Percentiles rank a stretch among this genome's conserved stretches.
These are phyloP conservation scores for Gonium pectorale DNA, from an alignment of 139 green algal genomes.

Conservation along the genomic window DNA sequence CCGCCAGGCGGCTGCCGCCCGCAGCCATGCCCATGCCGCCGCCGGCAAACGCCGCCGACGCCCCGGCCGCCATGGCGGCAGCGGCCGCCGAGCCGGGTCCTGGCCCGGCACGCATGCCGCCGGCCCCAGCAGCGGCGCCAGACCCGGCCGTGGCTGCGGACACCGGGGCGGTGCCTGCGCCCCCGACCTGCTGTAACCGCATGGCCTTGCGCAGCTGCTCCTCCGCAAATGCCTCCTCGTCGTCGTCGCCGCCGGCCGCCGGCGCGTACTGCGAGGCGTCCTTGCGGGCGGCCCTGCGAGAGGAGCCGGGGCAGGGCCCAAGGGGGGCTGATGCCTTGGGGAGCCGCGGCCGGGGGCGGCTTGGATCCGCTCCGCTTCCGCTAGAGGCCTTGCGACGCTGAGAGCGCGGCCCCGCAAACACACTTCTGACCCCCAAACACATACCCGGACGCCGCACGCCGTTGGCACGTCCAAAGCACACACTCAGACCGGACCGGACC, in stretches of 20 bases:
- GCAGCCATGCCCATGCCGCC: not conserved
- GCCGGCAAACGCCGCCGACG: not conserved
- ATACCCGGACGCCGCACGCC: too few relatives aligned
- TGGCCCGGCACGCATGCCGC: not conserved
- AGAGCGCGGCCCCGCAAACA: too few relatives aligned
- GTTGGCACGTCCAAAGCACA: too few relatives aligned
- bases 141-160: not conserved
- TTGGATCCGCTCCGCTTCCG: too few relatives aligned
- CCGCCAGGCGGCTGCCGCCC: conserved; percentile 30
- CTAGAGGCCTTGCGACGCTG: too few relatives aligned
- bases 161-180: not conserved
- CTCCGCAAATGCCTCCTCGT: conserved; percentile 71
- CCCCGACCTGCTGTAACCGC: conserved; percentile 29
- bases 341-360: too few relatives aligned
- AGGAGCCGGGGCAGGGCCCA: not conserved
- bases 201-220: conserved; percentile 81
- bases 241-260: conserved; percentile 56
- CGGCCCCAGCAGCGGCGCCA: not conserved
- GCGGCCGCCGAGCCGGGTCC: not conserved
- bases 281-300: conserved; percentile 1
- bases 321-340: not conserved
- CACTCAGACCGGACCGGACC: too few relatives aligned
- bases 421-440: too few relatives aligned
- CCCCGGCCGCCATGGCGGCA: too few relatives aligned
- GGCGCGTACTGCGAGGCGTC: not conserved